Percentiles rank a stretch among this genome's conserved stretches.
Evolutionary conservation across 2,329 filamentous ascomycete species (phyloP).

Genomic region (Sarocladium brachiariae): DNA sequence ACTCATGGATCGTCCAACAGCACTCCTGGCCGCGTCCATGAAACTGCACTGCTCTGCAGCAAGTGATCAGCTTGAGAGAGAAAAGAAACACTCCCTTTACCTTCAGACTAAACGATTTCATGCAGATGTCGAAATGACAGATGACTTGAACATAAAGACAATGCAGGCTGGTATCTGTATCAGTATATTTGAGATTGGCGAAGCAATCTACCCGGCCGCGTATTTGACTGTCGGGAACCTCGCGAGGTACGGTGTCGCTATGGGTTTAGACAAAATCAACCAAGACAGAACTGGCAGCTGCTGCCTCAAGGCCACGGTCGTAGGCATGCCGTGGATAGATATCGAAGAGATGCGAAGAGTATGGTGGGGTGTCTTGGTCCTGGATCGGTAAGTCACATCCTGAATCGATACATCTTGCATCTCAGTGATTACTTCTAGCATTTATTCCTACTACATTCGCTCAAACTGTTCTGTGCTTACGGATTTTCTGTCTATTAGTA

Average conservation of each 20-base stretch:
- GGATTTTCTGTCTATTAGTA: background rate
- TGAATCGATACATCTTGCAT: no score
- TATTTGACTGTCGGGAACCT: constrained; percentile 14
- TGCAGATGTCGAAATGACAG: background rate
- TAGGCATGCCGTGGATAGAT: constrained; percentile 11
- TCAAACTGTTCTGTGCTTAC: no score
- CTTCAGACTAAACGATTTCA: background rate
- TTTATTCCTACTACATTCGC: no score
- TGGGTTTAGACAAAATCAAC: constrained; percentile 12
- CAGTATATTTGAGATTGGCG: constrained; percentile 13
- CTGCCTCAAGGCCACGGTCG: background rate
- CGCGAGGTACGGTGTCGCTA: constrained; percentile 12
- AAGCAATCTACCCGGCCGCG: constrained; percentile 15
- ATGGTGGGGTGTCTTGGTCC: constrained; percentile 13
- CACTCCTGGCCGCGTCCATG: background rate
- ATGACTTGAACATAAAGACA: background rate
- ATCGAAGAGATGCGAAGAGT: constrained; percentile 14
- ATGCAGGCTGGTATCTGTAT: constrained; percentile 13
- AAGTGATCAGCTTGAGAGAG: background rate
- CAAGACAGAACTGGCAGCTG: background rate
- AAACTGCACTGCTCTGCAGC: background rate
- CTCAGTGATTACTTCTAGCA: no score
- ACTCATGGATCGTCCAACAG: background rate
- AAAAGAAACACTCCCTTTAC: background rate
- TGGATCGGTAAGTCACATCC: constrained; percentile 7